Evolutionary conservation across 306 rosid species (phyloP).

Genomic region (Quillaja saponaria): DNA sequence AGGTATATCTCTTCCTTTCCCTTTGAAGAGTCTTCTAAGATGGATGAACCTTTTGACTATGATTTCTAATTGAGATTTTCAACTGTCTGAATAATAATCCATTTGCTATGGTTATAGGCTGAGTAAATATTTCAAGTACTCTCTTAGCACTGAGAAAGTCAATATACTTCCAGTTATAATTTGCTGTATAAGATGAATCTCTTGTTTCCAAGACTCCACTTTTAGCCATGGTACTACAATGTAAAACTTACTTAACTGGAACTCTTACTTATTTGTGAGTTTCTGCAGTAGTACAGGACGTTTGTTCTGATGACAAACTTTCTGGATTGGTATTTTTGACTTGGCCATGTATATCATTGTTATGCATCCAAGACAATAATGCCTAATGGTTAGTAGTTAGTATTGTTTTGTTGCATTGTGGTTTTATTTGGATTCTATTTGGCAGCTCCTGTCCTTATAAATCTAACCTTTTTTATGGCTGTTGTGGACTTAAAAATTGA

Average conservation of each 20-base stretch:
- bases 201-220: no score
- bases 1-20: slow-evolving; percentile 30
- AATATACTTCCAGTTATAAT: no score
- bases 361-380: background rate
- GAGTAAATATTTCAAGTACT: no score
- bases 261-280: no score
- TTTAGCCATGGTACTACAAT: no score
- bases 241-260: no score
- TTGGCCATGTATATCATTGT: background rate
- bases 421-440: background rate
- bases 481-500: background rate
- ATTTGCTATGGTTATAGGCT: no score
- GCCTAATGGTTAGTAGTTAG: no score
- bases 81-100: background rate
- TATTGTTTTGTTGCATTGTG: background rate
- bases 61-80: background rate
- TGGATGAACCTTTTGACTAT: background rate
- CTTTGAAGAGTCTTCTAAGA: background rate
- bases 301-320: background rate
- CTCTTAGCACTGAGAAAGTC: no score
- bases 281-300: no score
- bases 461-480: background rate
- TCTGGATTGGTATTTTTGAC: slow-evolving; percentile 1
- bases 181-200: no score
- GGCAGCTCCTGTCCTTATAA: background rate